These are phyloP conservation scores for Ceratocystis cacaofunesta DNA, from an alignment of 2,329 filamentous ascomycete genomes.

Conservation along the genomic window DNA sequence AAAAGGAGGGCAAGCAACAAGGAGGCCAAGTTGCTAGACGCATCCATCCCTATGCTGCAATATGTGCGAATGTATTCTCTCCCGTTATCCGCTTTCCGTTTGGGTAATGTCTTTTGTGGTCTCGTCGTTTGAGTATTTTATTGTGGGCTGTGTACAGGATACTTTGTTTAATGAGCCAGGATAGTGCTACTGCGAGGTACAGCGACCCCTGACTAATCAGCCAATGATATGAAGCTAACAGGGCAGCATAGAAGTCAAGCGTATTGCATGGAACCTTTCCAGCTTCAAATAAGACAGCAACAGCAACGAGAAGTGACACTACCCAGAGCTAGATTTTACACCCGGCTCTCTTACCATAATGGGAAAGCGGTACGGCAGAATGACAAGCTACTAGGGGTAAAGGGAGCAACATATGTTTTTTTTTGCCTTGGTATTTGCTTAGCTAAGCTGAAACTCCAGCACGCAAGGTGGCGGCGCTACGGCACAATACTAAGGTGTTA, in stretches of 20 bases:
- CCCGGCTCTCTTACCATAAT: not conserved
- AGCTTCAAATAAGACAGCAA: not conserved
- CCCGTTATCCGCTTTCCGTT: not conserved
- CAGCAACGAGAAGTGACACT: not conserved
- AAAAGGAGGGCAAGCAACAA: not conserved
- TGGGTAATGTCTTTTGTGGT: not conserved
- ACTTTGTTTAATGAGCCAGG: not conserved
- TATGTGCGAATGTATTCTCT: not conserved
- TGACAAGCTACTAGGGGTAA: not conserved
- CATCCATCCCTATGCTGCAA: not conserved
- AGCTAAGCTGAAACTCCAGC: not conserved
- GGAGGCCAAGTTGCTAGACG: not conserved
- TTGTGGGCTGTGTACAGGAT: not conserved
- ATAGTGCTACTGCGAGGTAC: not conserved
- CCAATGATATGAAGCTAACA: constrained; percentile 13
- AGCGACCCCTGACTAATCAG: constrained; percentile 12
- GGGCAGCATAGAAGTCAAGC: constrained; percentile 12
- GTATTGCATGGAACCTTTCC: constrained; percentile 15
- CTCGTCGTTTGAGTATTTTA: not conserved
- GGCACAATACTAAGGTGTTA: not conserved
- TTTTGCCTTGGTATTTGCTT: not conserved
- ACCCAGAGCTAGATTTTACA: not conserved
- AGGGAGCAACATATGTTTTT: not conserved
- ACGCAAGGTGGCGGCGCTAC: not conserved
- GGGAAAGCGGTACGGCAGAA: not conserved